Conservation (phyloP, 164 flowering plant genomes). For the Buxus sempervirens region DNA sequence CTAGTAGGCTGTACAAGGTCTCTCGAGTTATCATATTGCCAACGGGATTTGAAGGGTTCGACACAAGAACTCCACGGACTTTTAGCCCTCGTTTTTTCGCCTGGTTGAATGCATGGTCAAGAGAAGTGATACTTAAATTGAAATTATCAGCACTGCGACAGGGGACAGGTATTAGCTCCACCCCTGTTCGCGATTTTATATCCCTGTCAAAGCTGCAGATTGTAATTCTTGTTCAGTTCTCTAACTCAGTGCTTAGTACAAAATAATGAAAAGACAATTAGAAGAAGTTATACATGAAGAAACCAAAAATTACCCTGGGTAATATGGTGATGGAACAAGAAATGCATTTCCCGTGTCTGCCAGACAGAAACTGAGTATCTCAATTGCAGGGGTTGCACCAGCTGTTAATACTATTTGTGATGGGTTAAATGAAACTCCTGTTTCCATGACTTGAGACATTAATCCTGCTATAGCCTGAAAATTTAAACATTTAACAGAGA, state of each 20-base stretch:
- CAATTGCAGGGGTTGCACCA: slow-evolving; percentile 85
- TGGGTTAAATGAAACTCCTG: slow-evolving; percentile 53
- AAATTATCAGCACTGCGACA: slow-evolving; percentile 90
- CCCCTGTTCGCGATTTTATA: slow-evolving; percentile 82
- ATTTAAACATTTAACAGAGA: not conserved
- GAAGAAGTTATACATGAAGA: slow-evolving; percentile 5
- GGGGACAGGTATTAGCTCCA: slow-evolving; percentile 88
- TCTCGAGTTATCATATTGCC: slow-evolving; percentile 63
- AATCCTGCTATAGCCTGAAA: slow-evolving; percentile 81
- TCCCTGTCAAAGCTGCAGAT: slow-evolving; percentile 78
- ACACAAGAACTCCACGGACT: slow-evolving; percentile 75
- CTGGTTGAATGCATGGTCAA: slow-evolving; percentile 84
- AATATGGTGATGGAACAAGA: slow-evolving; percentile 92
- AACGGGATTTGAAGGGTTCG: slow-evolving; percentile 90
- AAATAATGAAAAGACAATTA: not conserved
- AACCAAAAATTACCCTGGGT: slow-evolving; percentile 57
- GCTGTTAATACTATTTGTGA: slow-evolving; percentile 73
- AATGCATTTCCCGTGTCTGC: slow-evolving; percentile 96
- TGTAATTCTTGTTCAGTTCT: slow-evolving; percentile 17
- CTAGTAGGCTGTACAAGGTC: slow-evolving; percentile 57
- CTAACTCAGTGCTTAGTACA: not conserved
- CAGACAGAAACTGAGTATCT: slow-evolving; percentile 82
- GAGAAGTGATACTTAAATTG: slow-evolving; percentile 52
- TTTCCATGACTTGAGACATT: slow-evolving; percentile 62
- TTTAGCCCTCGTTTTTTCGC: slow-evolving; percentile 83